Percentiles rank a stretch among this genome's conserved stretches.
These are phyloP conservation scores for Kondoa subrosea DNA, from an alignment of 768 basidiomycete genomes.

Conservation along the genomic window DNA sequence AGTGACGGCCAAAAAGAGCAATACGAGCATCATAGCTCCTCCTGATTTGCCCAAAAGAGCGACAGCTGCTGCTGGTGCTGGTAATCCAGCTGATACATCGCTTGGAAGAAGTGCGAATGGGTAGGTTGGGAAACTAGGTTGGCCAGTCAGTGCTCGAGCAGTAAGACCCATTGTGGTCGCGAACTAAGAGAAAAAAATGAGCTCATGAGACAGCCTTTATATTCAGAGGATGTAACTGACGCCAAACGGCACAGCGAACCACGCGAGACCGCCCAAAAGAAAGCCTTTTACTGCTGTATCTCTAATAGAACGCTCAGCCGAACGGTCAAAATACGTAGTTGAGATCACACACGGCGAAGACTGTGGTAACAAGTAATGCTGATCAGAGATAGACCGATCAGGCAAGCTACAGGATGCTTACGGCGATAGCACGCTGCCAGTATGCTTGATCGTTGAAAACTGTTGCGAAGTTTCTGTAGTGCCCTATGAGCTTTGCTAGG, in stretches of 20 bases:
- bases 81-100: constrained; percentile 77
- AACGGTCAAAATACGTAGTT: no score
- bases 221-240: no score
- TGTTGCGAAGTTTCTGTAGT: constrained; percentile 58
- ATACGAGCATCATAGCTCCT: constrained; percentile 56
- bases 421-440: constrained; percentile 37
- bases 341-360: no score
- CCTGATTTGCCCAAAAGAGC: constrained; percentile 66
- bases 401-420: no score
- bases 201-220: no score
- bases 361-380: constrained; percentile 42
- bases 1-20: constrained; percentile 45
- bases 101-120: constrained; percentile 35
- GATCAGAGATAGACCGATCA: neutral
- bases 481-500: no score
- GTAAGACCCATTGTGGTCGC: constrained; percentile 75
- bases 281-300: constrained; percentile 80
- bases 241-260: constrained; percentile 71
- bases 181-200: no score
- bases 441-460: constrained; percentile 49
- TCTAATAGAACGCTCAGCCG: constrained; percentile 55
- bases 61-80: constrained; percentile 60
- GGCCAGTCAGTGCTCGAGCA: constrained; percentile 59
- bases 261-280: constrained; percentile 69
- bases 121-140: constrained; percentile 18